Evolutionary conservation across 495 filamentous ascomycete species (phyloP), one percentile per base, ranked within the genome.

Genomic region (Xylaria scruposa): DNA sequence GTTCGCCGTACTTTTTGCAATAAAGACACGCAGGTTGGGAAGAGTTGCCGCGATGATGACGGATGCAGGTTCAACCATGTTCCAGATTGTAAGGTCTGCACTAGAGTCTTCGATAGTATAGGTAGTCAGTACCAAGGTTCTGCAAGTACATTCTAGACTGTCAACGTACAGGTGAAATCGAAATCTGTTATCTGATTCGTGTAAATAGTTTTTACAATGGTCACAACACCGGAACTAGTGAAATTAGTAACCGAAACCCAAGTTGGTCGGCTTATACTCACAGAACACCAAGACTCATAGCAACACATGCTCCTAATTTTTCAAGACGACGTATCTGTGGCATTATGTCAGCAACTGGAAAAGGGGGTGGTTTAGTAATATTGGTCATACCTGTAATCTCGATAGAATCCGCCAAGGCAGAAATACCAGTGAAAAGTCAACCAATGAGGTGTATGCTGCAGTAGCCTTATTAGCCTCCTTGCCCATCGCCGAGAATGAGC

Each of bases 281-380:
- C 53, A 69, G 56, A 49, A 61, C n/a, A 19, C 67, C 67, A 5
- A 69, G 67, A 42, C 67, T 69, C 54, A 69, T 47, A 5, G 67
- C 67, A 59, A 69, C 4, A 49, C 67, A 61, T 47, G 67, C 67
- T 15, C 67, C 67, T 8, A 69, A 54, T 38, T 61, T 69, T 26
- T 69, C 67, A 33, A 69, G 42, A 2, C 67, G 67, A 3, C 67
- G 67, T n/a, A 69, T 40, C 67, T 69, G 19, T 15, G n/a, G 21
- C 49, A 29, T 24, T 17, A 17, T 7, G 54, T 69, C n/a, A 69
- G 49, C 26, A 19, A 42, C 4, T 53, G 4, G 5, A 56, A 21
- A 40, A 10, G 8, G 5, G 42, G 19, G 15, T 33, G 15, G 15
- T 26, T 26, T 3, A 10, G 8, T 36, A 19, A 1, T 4, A 47